phyloP scores from a whole-genome alignment of 805 yeast genomes.

The Saccharomyces eubayanus region DNA sequence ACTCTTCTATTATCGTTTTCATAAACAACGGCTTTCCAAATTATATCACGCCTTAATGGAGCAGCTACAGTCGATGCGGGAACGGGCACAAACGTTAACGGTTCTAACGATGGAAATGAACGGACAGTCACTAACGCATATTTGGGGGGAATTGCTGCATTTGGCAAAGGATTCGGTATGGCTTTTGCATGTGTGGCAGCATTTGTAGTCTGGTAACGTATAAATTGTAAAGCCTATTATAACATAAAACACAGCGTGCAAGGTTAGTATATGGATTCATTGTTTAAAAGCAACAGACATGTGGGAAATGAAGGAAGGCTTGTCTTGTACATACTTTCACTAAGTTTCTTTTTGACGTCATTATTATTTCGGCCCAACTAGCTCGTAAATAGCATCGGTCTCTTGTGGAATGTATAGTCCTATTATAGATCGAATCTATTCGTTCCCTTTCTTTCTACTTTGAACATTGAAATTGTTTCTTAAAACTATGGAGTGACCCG shows the following conservation, averaged over 20 bases:
- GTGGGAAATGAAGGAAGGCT: not conserved
- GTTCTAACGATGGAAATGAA: slow-evolving; percentile 85
- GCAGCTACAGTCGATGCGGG: slow-evolving; percentile 59
- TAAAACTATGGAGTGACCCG: not conserved
- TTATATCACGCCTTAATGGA: slow-evolving; percentile 80
- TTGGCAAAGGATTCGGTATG: slow-evolving; percentile 7
- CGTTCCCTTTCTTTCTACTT: not conserved
- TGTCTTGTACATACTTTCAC: not conserved
- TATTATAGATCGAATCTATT: not conserved
- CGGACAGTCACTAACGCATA: slow-evolving; percentile 73
- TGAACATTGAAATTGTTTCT: not conserved
- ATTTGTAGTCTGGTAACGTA: slow-evolving; percentile 10
- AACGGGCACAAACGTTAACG: slow-evolving; percentile 67
- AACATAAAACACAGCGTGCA: not conserved
- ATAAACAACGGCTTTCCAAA: slow-evolving; percentile 90
- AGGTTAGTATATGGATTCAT: slow-evolving; percentile 3
- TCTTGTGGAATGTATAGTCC: not conserved
- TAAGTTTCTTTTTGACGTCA: not conserved
- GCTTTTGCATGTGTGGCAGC: slow-evolving; percentile 1
- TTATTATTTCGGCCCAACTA: not conserved
- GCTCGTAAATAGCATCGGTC: not conserved
- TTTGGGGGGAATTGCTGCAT: slow-evolving; percentile 45
- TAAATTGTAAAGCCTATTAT: slow-evolving; percentile 4
- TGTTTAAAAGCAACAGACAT: not conserved
- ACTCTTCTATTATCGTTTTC: slow-evolving; percentile 87